Conservation (phyloP, 2,329 filamentous ascomycete genomes). For the Phoma sp. region DNA sequence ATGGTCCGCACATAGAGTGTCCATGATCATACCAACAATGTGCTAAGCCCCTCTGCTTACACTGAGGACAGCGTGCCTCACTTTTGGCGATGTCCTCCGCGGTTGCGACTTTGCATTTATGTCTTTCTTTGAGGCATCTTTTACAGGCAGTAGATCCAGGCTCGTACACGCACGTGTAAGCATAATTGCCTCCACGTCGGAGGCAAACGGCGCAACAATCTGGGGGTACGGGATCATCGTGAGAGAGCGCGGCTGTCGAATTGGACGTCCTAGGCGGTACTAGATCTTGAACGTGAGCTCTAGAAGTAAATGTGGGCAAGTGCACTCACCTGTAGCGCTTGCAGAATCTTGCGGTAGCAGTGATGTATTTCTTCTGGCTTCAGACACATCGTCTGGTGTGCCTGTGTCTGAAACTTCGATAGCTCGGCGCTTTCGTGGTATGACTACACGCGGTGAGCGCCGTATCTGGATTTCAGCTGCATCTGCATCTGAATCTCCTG, state of each 20-base stretch:
- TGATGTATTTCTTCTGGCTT: background rate
- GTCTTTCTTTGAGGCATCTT: conserved; percentile 12
- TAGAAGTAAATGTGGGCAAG: too few species aligned
- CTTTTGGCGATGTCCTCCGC: conserved; percentile 13
- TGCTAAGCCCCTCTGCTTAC: conserved; percentile 21
- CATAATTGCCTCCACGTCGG: conserved; percentile 23
- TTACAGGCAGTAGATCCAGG: conserved; percentile 13
- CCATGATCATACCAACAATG: conserved; percentile 14
- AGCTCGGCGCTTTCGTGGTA: background rate
- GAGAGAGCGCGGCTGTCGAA: background rate
- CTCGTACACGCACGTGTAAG: conserved; percentile 20
- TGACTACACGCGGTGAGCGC: background rate
- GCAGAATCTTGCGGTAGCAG: background rate
- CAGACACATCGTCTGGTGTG: background rate
- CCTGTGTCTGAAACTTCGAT: background rate
- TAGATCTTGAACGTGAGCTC: background rate
- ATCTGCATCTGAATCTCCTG: background rate
- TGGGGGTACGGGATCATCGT: conserved; percentile 10
- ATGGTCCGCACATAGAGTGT: conserved; percentile 15
- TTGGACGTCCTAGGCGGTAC: background rate
- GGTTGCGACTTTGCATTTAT: conserved; percentile 17
- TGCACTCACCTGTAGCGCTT: background rate
- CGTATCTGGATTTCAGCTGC: background rate
- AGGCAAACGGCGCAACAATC: conserved; percentile 22
- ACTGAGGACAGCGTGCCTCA: conserved; percentile 24